A percentile compares a stretch with the other conserved stretches of the same genome.
These are phyloP conservation scores for Yarrowia divulgata DNA, from an alignment of 805 yeast genomes.

Conservation along the genomic window DNA sequence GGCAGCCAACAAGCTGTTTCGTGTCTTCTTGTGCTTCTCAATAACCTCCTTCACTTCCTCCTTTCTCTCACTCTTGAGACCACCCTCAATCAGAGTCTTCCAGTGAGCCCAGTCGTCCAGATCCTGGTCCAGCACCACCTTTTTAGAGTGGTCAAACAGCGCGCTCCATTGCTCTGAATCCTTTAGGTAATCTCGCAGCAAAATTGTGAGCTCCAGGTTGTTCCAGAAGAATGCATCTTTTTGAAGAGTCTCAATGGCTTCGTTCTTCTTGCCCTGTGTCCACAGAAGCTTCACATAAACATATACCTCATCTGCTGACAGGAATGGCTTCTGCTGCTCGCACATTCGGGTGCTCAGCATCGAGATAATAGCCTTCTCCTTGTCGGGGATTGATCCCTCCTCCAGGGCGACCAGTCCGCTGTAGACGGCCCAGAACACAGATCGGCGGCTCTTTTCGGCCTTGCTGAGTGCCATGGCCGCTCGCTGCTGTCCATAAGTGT, in stretches of 20 bases:
- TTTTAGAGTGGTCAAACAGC: slow-evolving; percentile 54
- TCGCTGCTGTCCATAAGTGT: slow-evolving; percentile 62
- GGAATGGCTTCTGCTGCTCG: slow-evolving; percentile 59
- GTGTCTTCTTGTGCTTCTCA: slow-evolving; percentile 50
- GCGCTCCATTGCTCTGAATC: slow-evolving; percentile 54
- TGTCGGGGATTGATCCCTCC: slow-evolving; percentile 9
- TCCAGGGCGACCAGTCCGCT: slow-evolving; percentile 44
- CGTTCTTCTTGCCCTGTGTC: slow-evolving; percentile 50
- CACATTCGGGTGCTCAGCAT: slow-evolving; percentile 55
- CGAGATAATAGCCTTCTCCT: slow-evolving; percentile 22
- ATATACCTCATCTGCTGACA: slow-evolving; percentile 69
- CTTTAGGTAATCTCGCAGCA: slow-evolving; percentile 54
- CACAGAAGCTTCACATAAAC: slow-evolving; percentile 62
- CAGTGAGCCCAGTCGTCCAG: slow-evolving; percentile 83
- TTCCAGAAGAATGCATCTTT: slow-evolving; percentile 46
- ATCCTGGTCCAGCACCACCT: slow-evolving; percentile 56
- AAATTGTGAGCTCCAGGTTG: slow-evolving; percentile 68
- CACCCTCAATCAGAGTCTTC: slow-evolving; percentile 62
- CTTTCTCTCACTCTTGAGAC: slow-evolving; percentile 50
- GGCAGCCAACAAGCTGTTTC: slow-evolving; percentile 65
- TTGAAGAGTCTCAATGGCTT: slow-evolving; percentile 50
- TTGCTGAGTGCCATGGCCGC: slow-evolving; percentile 52
- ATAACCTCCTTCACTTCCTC: slow-evolving; percentile 52
- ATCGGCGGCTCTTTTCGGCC: slow-evolving; percentile 43
- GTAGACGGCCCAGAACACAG: slow-evolving; percentile 51